Evolutionary conservation across 352 stramenopile species (phyloP).

Genomic region (Phytophthora pinifolia): DNA sequence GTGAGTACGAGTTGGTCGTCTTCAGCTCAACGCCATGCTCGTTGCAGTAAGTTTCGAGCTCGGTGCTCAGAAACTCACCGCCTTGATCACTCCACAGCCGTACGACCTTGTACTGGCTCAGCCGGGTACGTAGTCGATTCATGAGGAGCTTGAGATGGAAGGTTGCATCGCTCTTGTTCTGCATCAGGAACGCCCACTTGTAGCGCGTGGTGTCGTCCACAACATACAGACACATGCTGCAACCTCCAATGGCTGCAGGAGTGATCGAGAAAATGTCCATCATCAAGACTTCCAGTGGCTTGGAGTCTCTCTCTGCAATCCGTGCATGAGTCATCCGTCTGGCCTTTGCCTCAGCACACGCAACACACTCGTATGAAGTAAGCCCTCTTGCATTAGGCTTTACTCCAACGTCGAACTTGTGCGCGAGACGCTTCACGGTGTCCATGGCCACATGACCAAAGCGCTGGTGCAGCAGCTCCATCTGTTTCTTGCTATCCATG

Average conservation of each 20-base stretch:
- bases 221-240: background rate
- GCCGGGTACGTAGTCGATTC: background rate
- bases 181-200: conserved; percentile 1
- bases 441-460: background rate
- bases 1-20: conserved; percentile 12
- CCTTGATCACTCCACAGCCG: background rate
- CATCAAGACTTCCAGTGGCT: background rate
- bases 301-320: background rate
- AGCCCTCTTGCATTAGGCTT: background rate
- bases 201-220: background rate
- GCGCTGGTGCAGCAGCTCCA: conserved; percentile 1
- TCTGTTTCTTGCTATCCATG: too few species aligned
- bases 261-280: background rate
- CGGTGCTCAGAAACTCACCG: too few species aligned
- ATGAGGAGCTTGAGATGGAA: background rate
- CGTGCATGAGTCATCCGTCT: background rate
- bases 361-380: background rate
- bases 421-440: too few species aligned
- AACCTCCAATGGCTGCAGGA: background rate
- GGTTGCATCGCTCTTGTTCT: background rate
- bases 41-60: too few species aligned
- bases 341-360: background rate
- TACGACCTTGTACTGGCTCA: background rate
- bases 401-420: background rate
- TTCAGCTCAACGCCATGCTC: conserved; percentile 1